phyloP scores from a whole-genome alignment of 768 basidiomycete genomes.

The Boletus fagicola region DNA sequence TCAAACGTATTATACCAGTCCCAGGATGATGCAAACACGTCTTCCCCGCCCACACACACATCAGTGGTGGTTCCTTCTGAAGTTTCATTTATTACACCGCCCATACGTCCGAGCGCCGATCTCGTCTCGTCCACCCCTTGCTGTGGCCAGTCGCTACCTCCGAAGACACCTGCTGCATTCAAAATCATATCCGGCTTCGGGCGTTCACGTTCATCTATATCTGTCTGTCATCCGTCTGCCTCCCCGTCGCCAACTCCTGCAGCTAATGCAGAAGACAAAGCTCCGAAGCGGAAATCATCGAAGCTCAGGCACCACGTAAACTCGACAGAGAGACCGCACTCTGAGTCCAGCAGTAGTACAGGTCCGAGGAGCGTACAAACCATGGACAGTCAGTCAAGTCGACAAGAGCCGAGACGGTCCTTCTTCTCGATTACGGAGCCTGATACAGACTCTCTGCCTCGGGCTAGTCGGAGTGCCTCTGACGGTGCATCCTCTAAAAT shows the following conservation, averaged over 20 bases:
- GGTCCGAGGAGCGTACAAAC: slow-evolving; percentile 58
- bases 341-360: slow-evolving; percentile 60
- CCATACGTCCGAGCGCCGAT: slow-evolving; percentile 51
- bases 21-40: slow-evolving; percentile 39
- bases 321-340: slow-evolving; percentile 50
- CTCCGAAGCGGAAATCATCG: slow-evolving; percentile 33
- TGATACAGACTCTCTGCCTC: slow-evolving; percentile 23
- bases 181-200: slow-evolving; percentile 66
- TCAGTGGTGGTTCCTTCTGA: slow-evolving; percentile 54
- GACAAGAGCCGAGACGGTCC: slow-evolving; percentile 38
- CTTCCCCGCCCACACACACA: slow-evolving; percentile 1
- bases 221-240: slow-evolving; percentile 37
- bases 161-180: slow-evolving; percentile 57
- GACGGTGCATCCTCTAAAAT: slow-evolving; percentile 24
- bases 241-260: slow-evolving; percentile 29
- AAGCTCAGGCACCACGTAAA: slow-evolving; percentile 37
- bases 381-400: slow-evolving; percentile 44
- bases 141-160: slow-evolving; percentile 23
- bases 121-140: slow-evolving; percentile 31
- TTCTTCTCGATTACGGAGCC: slow-evolving; percentile 34
- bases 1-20: slow-evolving; percentile 56
- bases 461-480: slow-evolving; percentile 11
- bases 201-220: slow-evolving; percentile 58
- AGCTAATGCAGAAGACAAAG: slow-evolving; percentile 23
- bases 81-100: slow-evolving; percentile 48